phyloP scores from a whole-genome alignment of 306 rosid genomes.

The Vicia faba region DNA sequence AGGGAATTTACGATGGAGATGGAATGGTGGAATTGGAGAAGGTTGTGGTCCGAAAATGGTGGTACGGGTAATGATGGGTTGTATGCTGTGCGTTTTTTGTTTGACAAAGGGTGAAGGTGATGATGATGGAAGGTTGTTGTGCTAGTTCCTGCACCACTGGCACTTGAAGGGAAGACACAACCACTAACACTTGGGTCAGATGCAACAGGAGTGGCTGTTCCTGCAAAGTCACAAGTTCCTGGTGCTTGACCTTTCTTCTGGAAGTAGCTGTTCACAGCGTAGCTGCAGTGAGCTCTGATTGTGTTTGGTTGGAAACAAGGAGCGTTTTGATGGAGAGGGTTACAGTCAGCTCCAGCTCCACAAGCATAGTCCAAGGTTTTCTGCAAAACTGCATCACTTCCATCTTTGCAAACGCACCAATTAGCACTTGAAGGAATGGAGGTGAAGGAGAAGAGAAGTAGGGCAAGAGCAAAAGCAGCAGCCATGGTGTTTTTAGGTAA shows the following conservation, averaged over 20 bases:
- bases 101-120: too few species aligned
- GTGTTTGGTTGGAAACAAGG: too few species aligned
- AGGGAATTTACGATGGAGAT: too few species aligned
- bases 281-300: too few species aligned
- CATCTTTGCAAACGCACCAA: constrained; percentile 85
- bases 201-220: constrained; percentile 49
- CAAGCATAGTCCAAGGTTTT: constrained; percentile 82
- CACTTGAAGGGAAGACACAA: constrained; percentile 70
- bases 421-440: constrained; percentile 66
- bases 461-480: constrained; percentile 43
- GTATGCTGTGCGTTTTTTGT: too few species aligned
- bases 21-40: too few species aligned
- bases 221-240: constrained; percentile 82
- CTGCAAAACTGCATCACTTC: constrained; percentile 58
- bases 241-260: constrained; percentile 68
- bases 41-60: too few species aligned
- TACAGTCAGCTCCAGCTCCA: constrained; percentile 91
- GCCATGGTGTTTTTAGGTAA: constrained; percentile 23
- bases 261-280: constrained; percentile 79
- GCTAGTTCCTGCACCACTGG: too few species aligned
- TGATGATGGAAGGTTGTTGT: too few species aligned
- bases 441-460: constrained; percentile 65
- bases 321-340: too few species aligned
- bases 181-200: constrained; percentile 73
- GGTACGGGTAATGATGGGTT: too few species aligned